phyloP scores from a whole-genome alignment of 139 green algal genomes.

The Gonium pectorale region DNA sequence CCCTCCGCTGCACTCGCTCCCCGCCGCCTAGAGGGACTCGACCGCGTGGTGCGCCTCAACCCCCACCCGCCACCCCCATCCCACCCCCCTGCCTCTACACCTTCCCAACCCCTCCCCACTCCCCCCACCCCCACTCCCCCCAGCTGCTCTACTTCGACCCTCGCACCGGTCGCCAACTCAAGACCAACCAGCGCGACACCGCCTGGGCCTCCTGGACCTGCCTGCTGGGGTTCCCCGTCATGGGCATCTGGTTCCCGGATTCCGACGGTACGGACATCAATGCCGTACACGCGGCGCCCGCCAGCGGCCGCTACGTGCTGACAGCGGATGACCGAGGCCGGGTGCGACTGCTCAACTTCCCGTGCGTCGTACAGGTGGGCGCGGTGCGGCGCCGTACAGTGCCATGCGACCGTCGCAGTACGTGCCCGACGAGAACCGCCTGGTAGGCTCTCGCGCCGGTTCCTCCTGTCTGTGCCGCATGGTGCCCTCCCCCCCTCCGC shows the following conservation, averaged over 20 bases:
- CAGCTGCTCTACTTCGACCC: constrained; percentile 71
- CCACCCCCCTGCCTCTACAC: no score
- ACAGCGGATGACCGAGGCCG: constrained; percentile 48
- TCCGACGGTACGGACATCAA: constrained; percentile 69
- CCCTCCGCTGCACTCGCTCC: no score
- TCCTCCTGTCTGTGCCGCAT: no score
- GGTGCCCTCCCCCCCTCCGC: no score
- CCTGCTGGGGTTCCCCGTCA: constrained; percentile 75
- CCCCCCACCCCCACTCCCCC: background rate
- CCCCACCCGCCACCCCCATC: no score
- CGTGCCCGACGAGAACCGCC: no score
- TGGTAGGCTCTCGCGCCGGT: no score
- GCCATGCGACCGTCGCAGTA: no score
- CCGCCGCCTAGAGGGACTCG: no score
- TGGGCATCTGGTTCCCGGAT: constrained; percentile 79
- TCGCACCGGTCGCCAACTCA: constrained; percentile 55
- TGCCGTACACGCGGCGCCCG: constrained; percentile 48
- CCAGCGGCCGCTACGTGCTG: constrained; percentile 46
- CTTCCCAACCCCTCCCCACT: background rate
- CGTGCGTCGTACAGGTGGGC: constrained; percentile 33
- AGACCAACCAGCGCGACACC: constrained; percentile 62
- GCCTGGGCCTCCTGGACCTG: constrained; percentile 64
- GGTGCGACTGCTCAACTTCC: constrained; percentile 60
- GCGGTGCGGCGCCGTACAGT: no score
- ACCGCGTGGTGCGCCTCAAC: no score